Conservation (phyloP, 495 filamentous ascomycete genomes). For the Schizothecium vesticola region DNA sequence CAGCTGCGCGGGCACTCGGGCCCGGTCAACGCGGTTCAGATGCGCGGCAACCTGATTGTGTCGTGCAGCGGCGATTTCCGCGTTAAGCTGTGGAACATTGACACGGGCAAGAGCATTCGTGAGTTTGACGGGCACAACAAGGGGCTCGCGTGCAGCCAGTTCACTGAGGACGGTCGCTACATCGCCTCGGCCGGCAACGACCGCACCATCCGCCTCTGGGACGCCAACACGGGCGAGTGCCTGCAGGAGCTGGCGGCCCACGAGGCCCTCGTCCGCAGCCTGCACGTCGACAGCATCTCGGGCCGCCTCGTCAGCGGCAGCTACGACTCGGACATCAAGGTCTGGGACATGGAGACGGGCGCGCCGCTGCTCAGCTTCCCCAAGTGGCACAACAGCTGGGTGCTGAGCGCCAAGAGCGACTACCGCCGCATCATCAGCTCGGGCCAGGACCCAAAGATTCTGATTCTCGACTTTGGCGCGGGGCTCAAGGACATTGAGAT, state of each 20-base stretch:
- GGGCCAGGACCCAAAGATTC: slow-evolving; percentile 81
- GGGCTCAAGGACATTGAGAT: slow-evolving; percentile 48
- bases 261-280: slow-evolving; percentile 70
- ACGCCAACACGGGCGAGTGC: slow-evolving; percentile 81
- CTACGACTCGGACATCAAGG: slow-evolving; percentile 91
- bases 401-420: slow-evolving; percentile 89
- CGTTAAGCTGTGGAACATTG: slow-evolving; percentile 91
- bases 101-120: slow-evolving; percentile 74
- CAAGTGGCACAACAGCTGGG: slow-evolving; percentile 93
- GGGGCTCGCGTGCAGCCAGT: slow-evolving; percentile 91
- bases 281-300: slow-evolving; percentile 81
- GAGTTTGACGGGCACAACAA: slow-evolving; percentile 83
- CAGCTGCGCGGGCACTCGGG: slow-evolving; percentile 78
- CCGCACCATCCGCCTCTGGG: slow-evolving; percentile 87
- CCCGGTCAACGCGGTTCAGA: slow-evolving; percentile 91
- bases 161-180: slow-evolving; percentile 81
- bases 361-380: slow-evolving; percentile 68
- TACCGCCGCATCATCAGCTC: slow-evolving; percentile 90
- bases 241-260: slow-evolving; percentile 74
- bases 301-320: slow-evolving; percentile 82
- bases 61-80: slow-evolving; percentile 89
- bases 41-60: slow-evolving; percentile 85
- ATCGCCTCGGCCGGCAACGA: slow-evolving; percentile 94
- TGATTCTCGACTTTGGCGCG: slow-evolving; percentile 87
- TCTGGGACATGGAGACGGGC: slow-evolving; percentile 76